Conservation (phyloP, 352 stramenopile species). For the Pythium dissimile region DNA sequence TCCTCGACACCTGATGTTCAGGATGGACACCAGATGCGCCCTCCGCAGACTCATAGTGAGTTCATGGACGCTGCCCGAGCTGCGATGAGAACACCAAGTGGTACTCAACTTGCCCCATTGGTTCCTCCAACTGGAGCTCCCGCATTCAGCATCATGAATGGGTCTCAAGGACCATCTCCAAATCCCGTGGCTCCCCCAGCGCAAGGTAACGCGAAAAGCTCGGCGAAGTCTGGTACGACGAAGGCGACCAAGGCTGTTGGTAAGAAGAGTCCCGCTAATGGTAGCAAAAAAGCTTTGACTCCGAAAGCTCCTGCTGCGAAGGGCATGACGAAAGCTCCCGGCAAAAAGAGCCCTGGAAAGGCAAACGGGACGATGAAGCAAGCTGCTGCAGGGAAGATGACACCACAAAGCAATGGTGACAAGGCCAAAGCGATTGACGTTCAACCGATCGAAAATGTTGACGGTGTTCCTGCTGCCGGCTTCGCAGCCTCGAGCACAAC, state of each 20-base stretch:
- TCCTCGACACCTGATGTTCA: neutral
- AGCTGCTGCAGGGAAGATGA: neutral
- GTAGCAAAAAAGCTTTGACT: constrained; percentile 13
- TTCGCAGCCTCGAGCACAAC: neutral
- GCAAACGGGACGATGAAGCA: constrained; percentile 7
- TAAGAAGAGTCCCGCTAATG: constrained; percentile 18
- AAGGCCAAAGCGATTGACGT: neutral
- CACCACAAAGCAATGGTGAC: neutral
- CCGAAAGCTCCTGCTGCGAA: constrained; percentile 17
- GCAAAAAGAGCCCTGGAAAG: constrained; percentile 15
- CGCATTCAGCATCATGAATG: too few species aligned
- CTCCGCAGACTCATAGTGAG: neutral
- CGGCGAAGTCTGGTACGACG: constrained; percentile 3
- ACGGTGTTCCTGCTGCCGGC: neutral
- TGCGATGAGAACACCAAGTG: too few species aligned
- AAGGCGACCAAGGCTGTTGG: constrained; percentile 16
- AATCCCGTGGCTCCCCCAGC: too few species aligned
- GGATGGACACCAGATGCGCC: neutral
- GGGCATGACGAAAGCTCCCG: constrained; percentile 9
- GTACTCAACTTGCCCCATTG: too few species aligned
- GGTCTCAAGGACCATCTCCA: too few species aligned
- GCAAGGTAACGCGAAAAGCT: neutral
- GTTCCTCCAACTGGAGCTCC: too few species aligned
- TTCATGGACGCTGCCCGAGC: too few species aligned
- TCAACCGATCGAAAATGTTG: neutral